A percentile compares a stretch with the other conserved stretches of the same genome.
phyloP scores from a whole-genome alignment of 306 rosid species.

The Pyrus betulifolia region DNA sequence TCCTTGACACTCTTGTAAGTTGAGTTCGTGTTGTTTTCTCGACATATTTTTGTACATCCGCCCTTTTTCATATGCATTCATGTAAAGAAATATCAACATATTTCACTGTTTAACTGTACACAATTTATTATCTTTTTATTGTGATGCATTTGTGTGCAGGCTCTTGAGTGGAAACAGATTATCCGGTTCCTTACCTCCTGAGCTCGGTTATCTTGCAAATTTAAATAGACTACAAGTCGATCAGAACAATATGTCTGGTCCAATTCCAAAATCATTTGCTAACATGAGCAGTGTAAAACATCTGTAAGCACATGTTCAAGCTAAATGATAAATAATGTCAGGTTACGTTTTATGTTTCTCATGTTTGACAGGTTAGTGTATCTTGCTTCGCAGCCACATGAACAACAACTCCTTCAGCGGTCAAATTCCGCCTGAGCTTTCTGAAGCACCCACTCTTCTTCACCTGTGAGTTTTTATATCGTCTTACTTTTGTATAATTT shows the following conservation, averaged over 20 bases:
- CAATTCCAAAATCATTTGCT: conserved; percentile 36
- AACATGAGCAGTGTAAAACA: conserved; percentile 24
- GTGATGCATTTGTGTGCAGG: conserved; percentile 22
- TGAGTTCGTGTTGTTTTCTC: background rate
- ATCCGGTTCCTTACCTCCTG: conserved; percentile 40
- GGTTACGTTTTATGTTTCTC: background rate
- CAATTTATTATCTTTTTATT: background rate
- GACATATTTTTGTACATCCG: background rate
- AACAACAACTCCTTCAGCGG: conserved; percentile 47
- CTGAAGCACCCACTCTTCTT: conserved; percentile 11
- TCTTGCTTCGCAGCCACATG: conserved; percentile 35
- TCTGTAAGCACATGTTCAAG: conserved; percentile 25
- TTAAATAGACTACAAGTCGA: conserved; percentile 41
- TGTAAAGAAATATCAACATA: background rate
- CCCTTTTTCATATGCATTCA: background rate
- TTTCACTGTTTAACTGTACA: background rate
- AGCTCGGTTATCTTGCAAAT: conserved; percentile 40
- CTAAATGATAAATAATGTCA: background rate
- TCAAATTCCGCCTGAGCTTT: conserved; percentile 37
- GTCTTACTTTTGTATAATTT: background rate
- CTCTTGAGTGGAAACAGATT: conserved; percentile 42
- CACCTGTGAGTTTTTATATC: conserved; percentile 36
- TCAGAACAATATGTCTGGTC: conserved; percentile 35
- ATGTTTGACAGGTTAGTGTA: background rate
- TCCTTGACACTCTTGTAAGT: conserved; percentile 73